These are phyloP conservation scores for Hypoxylon rickii DNA, from an alignment of 495 filamentous ascomycete genomes.

Conservation along the genomic window DNA sequence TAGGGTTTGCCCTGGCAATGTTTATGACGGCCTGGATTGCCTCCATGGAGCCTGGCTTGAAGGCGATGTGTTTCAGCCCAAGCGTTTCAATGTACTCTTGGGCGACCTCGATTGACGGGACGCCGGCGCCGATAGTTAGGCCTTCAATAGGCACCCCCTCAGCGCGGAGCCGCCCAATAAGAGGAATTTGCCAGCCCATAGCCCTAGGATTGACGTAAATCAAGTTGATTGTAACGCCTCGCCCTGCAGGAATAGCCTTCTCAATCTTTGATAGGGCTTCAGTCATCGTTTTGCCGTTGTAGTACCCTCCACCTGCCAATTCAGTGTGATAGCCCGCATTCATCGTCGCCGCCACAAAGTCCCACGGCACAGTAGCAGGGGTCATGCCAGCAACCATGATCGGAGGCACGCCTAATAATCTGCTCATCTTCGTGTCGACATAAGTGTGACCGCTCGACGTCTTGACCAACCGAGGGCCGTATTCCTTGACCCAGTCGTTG, in stretches of 20 bases:
- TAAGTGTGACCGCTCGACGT: constrained; percentile 84
- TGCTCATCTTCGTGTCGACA: constrained; percentile 98
- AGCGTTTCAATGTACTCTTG: constrained; percentile 93
- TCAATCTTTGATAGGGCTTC: constrained; percentile 89
- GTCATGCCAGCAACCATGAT: constrained; percentile 96
- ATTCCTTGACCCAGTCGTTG: constrained; percentile 97
- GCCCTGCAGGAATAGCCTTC: constrained; percentile 81
- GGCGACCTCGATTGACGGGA: constrained; percentile 90
- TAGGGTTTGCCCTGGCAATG: constrained; percentile 87
- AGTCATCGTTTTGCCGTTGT: constrained; percentile 87
- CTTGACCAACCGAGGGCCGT: constrained; percentile 84
- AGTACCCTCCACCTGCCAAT: constrained; percentile 88
- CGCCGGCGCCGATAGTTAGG: constrained; percentile 90
- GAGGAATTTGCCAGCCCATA: constrained; percentile 97
- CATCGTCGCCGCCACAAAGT: constrained; percentile 91
- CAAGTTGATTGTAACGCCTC: constrained; percentile 90
- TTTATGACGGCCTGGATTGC: constrained; percentile 90
- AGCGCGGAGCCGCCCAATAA: constrained; percentile 80
- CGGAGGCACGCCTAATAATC: constrained; percentile 84
- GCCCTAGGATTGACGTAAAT: constrained; percentile 97
- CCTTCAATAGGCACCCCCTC: constrained; percentile 94
- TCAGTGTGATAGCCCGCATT: constrained; percentile 91
- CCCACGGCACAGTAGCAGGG: constrained; percentile 86
- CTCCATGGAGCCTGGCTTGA: constrained; percentile 91
- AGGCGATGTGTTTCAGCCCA: constrained; percentile 91